Evolutionary conservation across 352 stramenopile species (phyloP), one percentile per base, ranked within the genome.

Genomic region (Phytophthora rubi): DNA sequence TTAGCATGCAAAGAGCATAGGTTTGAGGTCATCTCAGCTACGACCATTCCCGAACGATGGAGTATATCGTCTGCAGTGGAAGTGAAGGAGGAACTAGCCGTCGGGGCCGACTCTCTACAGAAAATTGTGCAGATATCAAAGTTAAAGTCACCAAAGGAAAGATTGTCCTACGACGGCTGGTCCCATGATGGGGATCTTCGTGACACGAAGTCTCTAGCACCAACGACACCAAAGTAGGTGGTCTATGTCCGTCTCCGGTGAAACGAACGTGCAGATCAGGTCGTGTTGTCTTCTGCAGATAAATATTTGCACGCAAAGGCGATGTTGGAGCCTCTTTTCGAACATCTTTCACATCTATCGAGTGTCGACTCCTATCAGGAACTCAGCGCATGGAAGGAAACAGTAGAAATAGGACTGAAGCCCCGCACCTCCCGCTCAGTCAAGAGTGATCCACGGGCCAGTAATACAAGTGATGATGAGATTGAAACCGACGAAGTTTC

Each of bases 221-320:
- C 23, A 26, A 26, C 23, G 23, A 26, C 23, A 26, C 23, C 1
- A 26, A 26, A 26, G 23, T 26, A 26, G 23, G 23, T 26, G 23
- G 23, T 26, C 23, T 26, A 26, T 26, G 23, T 26, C 23, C 23
- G 23, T 26, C 23, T 26, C 23, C 23, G 23, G 23, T 26, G 23
- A 26, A 26, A 26, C 23, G 23, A 26, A 26, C 23, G 23, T 26
- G 23, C 23, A 26, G 26, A 62, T 13, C 16, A 62, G 16, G 56
- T 70, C 15, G 55, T 70, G 3, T 32, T 65, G 23, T 61, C 63
- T 26, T 65, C 55, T 13, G 35, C 35, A 0, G 63, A 70, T 5
- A 70, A 65, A 12, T 70, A 65, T 32, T 53, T 26, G 3, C 59
- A 64, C n/a, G 47, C 47, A 26, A 70, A 70, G 13, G 16, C 55